phyloP scores from a whole-genome alignment of 495 filamentous ascomycete genomes.

The Trichoderma orchidacearum region DNA sequence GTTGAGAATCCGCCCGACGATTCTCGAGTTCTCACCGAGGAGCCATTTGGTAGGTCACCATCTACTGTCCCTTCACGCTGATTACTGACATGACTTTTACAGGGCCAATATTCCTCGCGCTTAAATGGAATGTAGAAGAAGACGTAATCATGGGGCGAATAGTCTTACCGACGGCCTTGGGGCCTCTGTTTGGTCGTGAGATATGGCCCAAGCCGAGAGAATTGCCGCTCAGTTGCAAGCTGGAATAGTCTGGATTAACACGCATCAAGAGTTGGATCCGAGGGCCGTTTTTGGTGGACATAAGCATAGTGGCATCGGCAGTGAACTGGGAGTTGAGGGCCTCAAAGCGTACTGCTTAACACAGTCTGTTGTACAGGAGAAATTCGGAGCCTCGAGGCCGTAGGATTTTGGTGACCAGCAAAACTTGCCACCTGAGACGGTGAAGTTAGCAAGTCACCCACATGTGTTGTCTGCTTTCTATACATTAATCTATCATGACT shows the following conservation, averaged over 20 bases:
- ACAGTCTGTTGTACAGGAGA: not conserved
- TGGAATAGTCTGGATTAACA: too few relatives aligned
- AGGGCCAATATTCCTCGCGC: too few relatives aligned
- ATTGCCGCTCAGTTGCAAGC: too few relatives aligned
- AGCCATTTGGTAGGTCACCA: constrained; percentile 26
- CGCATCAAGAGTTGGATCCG: too few relatives aligned
- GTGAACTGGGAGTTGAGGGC: not conserved
- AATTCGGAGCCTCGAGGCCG: not conserved
- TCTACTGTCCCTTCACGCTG: too few relatives aligned
- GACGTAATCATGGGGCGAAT: too few relatives aligned
- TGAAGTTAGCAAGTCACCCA: too few relatives aligned
- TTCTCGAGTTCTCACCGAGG: constrained; percentile 32
- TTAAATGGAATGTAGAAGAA: too few relatives aligned
- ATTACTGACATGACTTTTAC: too few relatives aligned
- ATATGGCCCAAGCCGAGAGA: too few relatives aligned
- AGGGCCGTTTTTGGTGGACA: not conserved
- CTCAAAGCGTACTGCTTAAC: not conserved
- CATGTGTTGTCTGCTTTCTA: too few relatives aligned
- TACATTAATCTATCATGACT: too few relatives aligned
- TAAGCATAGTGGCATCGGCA: not conserved
- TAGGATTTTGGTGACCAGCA: not conserved
- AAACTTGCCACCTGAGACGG: not conserved
- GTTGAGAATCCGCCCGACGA: constrained; percentile 43
- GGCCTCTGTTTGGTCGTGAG: not conserved
- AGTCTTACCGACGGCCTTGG: not conserved